phyloP scores from a whole-genome alignment of 306 rosid species.

The Myrica gale region DNA sequence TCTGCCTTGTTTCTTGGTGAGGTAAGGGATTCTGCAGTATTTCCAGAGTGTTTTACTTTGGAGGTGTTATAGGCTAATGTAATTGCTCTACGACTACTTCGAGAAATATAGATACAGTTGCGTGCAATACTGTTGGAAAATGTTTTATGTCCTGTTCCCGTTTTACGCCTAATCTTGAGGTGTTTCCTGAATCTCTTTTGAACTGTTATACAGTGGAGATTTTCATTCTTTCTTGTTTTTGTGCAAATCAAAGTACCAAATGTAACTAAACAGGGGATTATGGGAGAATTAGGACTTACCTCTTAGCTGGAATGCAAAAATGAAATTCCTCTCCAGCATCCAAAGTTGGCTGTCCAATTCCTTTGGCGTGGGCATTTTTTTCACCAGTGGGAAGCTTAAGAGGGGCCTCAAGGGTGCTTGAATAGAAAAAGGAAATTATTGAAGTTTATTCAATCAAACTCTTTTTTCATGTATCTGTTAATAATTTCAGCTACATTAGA shows the following conservation, averaged over 20 bases:
- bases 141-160: not conserved
- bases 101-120: not conserved
- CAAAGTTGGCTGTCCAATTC: not conserved
- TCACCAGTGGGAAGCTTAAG: not conserved
- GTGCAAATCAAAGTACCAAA: too few relatives aligned
- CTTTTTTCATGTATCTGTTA: not conserved
- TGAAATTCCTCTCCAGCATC: not conserved
- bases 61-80: not conserved
- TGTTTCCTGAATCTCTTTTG: not conserved
- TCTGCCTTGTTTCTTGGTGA: conserved; percentile 56
- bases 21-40: conserved; percentile 39
- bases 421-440: not conserved
- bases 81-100: not conserved
- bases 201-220: too few relatives aligned
- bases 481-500: not conserved
- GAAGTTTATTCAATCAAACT: not conserved
- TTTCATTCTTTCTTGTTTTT: too few relatives aligned
- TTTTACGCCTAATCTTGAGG: not conserved
- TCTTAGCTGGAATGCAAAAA: not conserved
- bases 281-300: not conserved
- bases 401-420: not conserved
- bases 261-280: not conserved
- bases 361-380: not conserved
- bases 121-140: not conserved
- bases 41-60: not conserved